A percentile compares a stretch with the other conserved stretches of the same genome.
Conservation (phyloP, 2,329 filamentous ascomycete genomes). For the Paramyrothecium roridum region DNA sequence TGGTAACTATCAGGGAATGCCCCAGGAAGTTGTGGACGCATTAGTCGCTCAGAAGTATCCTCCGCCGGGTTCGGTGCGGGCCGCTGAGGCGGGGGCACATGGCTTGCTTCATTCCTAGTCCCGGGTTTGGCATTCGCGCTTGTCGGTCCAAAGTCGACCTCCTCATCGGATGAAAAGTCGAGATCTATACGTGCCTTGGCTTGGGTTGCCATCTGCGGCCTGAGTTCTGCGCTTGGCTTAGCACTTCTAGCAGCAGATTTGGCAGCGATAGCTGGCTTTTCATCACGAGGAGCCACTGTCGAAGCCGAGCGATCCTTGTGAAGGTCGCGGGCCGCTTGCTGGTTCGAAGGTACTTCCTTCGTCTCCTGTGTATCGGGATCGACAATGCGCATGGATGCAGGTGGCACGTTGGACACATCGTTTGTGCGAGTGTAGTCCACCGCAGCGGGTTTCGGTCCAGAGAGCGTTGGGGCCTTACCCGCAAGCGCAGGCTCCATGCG, state of each 20-base stretch:
- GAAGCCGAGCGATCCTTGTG: constrained; percentile 28
- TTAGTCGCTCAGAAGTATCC: constrained; percentile 10
- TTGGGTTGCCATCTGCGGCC: constrained; percentile 44
- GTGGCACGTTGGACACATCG: constrained; percentile 53
- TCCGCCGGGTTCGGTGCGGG: constrained; percentile 12
- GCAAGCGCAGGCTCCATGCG: constrained; percentile 43
- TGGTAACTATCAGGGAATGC: constrained; percentile 39
- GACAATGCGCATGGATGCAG: constrained; percentile 57
- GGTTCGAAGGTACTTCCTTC: constrained; percentile 29
- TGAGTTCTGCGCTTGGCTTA: constrained; percentile 40
- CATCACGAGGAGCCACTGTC: constrained; percentile 32
- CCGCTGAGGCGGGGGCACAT: neutral
- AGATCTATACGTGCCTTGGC: constrained; percentile 63
- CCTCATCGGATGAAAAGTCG: constrained; percentile 66
- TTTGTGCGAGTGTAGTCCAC: constrained; percentile 46
- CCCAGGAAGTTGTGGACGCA: constrained; percentile 33
- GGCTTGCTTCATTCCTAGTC: neutral
- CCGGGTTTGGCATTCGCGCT: constrained; percentile 7
- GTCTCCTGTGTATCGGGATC: constrained; percentile 47
- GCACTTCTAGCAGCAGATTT: constrained; percentile 19
- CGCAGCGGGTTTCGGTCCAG: constrained; percentile 24
- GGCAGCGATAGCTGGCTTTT: constrained; percentile 21
- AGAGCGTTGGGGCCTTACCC: constrained; percentile 28
- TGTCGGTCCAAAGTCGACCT: constrained; percentile 34
- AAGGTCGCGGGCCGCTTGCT: constrained; percentile 22